Base-by-base conservation (phyloP, 768 basidiomycete species). In the Mycena chlorophos region DNA sequence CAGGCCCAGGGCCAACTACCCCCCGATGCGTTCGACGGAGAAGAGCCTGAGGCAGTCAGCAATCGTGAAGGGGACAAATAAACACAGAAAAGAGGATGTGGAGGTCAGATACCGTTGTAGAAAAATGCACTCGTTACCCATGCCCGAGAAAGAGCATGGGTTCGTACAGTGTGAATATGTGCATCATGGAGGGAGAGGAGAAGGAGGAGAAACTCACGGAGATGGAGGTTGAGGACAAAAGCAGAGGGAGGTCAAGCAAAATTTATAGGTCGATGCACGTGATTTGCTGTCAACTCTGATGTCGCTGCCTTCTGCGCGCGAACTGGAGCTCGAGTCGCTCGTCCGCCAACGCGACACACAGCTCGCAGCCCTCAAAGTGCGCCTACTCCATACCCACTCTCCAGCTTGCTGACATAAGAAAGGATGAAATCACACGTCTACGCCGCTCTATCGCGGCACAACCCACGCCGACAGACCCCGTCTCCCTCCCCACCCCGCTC, bases 41-140 rank as follows among this genome's bases (percentile, higher is more conserved):
- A 77, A 64, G 80, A 80, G 57, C 66, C 72, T 20, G 48, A 46
- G 46, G 42, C 17, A 43, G 48, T 58, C 37, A 68, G 64, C 47
- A 49, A 47, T 39, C 25, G 51, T 31, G 22, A 58, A 31, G 25
- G 53, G 16, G 28, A 51, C 51, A 50, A n/a, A n/a, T n/a, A 38
- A 51, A 49, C 30, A 34, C 26, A 43, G 40, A 38, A 29, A 61
- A 48, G 48, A 62, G 57, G 56, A 52, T 54, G 38, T 61, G 60
- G 64, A 70, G 77, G 72, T 89, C 87, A 89, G 87, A 78, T 89
- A 89, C 87, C 88, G 87, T 89, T 89, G 88, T 89, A 89, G 85
- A 82, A 76, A 69, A 57, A 43, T 63, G 72, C 70, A 76, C 68
- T 84, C 85, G 84, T 66, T 52, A 78, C 77, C 68, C 73, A 69